phyloP scores from a whole-genome alignment of 306 rosid genomes.

The Prunus mongolica region DNA sequence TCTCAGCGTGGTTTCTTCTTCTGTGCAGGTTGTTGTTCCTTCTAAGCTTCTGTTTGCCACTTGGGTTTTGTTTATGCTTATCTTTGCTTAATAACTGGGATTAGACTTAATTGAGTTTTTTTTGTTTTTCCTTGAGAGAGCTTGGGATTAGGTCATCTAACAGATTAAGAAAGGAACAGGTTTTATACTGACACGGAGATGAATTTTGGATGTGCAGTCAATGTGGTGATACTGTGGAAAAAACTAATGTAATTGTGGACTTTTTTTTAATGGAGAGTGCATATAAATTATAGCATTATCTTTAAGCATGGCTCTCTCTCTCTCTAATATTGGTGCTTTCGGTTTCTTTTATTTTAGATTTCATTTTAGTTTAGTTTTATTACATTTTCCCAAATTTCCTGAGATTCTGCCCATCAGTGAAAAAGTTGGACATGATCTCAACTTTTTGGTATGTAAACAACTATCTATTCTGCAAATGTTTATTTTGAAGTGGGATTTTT shows the following conservation, averaged over 20 bases:
- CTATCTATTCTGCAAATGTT: not conserved
- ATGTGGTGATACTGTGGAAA: slow-evolving; percentile 5
- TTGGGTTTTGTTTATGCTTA: slow-evolving; percentile 16
- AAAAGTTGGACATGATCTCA: not conserved
- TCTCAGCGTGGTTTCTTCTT: slow-evolving; percentile 33
- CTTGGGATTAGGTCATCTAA: not conserved
- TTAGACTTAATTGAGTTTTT: not conserved
- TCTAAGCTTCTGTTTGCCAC: not conserved
- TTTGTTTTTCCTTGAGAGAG: not conserved
- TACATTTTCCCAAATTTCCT: not conserved
- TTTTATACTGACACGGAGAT: not conserved
- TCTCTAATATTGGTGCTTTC: no score
- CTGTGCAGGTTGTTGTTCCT: slow-evolving; percentile 33
- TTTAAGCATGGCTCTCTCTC: not conserved
- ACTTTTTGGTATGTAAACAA: not conserved
- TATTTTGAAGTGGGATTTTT: not conserved
- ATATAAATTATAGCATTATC: slow-evolving; percentile 9
- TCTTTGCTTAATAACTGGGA: slow-evolving; percentile 15
- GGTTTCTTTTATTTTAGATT: not conserved
- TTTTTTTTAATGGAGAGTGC: slow-evolving; percentile 11
- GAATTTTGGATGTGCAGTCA: slow-evolving; percentile 9
- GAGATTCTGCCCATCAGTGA: not conserved
- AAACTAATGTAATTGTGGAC: slow-evolving; percentile 12
- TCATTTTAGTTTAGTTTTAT: not conserved
- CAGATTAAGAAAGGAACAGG: not conserved